Conservation (phyloP, 495 filamentous ascomycete species). For the Aspergillus hancockii region DNA sequence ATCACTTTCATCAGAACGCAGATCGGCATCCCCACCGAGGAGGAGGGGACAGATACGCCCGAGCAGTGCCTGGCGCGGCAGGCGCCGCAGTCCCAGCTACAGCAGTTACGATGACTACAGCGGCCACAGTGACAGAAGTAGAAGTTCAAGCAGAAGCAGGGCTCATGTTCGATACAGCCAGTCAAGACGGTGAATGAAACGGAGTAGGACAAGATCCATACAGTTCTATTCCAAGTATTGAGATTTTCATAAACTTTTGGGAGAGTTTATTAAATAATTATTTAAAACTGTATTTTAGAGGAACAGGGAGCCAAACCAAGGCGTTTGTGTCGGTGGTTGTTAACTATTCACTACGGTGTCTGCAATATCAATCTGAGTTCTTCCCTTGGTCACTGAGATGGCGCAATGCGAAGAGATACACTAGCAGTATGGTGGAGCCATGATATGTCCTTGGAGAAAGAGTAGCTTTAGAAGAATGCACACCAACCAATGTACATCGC, state of each 20-base stretch:
- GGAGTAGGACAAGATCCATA: background rate
- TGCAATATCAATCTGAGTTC: background rate
- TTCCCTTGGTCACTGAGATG: background rate
- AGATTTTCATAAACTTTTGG: too few species aligned
- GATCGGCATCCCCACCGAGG: conserved; percentile 34
- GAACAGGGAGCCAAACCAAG: background rate
- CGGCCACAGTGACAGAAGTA: conserved; percentile 46
- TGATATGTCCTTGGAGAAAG: background rate
- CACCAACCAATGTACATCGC: conserved; percentile 99
- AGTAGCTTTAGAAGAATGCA: conserved; percentile 69
- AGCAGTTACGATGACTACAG: conserved; percentile 54
- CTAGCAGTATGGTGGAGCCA: background rate
- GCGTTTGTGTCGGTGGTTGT: background rate
- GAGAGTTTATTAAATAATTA: too few species aligned
- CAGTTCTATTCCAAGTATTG: too few species aligned
- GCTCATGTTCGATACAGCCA: conserved; percentile 33
- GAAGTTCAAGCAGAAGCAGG: conserved; percentile 43
- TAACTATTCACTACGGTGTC: background rate
- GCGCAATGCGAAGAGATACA: background rate
- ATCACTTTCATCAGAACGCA: conserved; percentile 34
- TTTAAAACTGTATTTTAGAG: background rate
- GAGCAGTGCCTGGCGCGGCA: conserved; percentile 36
- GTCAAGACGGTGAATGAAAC: conserved; percentile 9
- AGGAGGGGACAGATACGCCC: conserved; percentile 31
- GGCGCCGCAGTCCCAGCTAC: conserved; percentile 57